Conservation (phyloP, 805 yeast species). For the Candida rishiriensis region DNA sequence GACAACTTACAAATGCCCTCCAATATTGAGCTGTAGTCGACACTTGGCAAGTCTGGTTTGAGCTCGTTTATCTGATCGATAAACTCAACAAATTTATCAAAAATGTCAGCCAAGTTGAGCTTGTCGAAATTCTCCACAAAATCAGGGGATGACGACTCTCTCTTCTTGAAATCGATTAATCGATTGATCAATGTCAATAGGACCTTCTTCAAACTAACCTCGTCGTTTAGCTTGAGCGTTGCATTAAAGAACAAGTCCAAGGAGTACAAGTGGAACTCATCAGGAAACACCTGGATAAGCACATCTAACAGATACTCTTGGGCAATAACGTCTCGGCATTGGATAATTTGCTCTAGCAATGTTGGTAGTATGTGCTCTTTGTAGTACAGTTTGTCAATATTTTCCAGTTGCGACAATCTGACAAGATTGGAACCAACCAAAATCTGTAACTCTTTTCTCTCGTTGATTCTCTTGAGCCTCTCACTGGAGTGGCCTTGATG, state of each 20-base stretch:
- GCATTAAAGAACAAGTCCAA: conserved; percentile 63
- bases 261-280: conserved; percentile 78
- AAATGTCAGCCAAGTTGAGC: conserved; percentile 33
- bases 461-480: conserved; percentile 64
- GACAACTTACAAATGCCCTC: conserved; percentile 64
- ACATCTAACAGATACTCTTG: conserved; percentile 91
- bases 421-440: conserved; percentile 91
- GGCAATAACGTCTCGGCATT: conserved; percentile 87
- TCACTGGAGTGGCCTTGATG: conserved; percentile 93
- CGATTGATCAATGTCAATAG: conserved; percentile 70
- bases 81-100: conserved; percentile 64
- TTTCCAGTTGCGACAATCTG: conserved; percentile 79
- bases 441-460: conserved; percentile 84
- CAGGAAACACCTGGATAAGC: conserved; percentile 91
- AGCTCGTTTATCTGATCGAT: conserved; percentile 48
- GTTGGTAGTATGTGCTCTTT: conserved; percentile 64
- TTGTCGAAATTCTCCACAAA: conserved; percentile 13
- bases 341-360: conserved; percentile 83
- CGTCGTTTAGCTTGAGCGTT: conserved; percentile 62
- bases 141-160: conserved; percentile 30
- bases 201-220: conserved; percentile 62
- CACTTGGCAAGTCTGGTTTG: conserved; percentile 63
- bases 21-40: conserved; percentile 59
- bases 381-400: conserved; percentile 51
- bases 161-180: conserved; percentile 48